Base-by-base conservation (phyloP, 129 eudicot species). In the Lactuca saligna region DNA sequence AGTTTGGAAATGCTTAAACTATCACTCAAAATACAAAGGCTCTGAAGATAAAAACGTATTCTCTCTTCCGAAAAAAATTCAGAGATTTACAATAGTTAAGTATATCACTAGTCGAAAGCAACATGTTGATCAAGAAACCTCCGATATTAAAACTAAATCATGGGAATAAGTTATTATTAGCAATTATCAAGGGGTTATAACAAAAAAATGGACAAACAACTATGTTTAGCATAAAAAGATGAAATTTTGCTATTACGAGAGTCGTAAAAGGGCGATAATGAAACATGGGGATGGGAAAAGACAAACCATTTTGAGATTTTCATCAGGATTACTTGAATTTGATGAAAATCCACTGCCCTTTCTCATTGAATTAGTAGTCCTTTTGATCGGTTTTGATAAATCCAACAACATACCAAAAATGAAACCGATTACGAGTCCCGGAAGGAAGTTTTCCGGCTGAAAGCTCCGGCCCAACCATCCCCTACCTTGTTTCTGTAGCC, bases 391-490 rank as follows among this genome's bases (percentile, higher is more conserved):
- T 66, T 79, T 85, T 31, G 93, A 29, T 46, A 92, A 80, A 72
- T 91, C 95, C 64, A 91, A 51, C 4, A 92, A 59, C 11, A 92
- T 57, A 14, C 98, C 98, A 10, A 78, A 64, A 39, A 92, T 69
- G 84, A 92, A 88, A 3, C 98, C 98, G 64, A 92, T 86, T 15
- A 88, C 81, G 7, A 92, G 80, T 4, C 96, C 96, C 6, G 98
- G 96, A 13, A 92, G 79, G 63, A 92, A 92, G 62, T 92, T 88
- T 64, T 86, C 82, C 35, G 96, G 87, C 85, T 72, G 80, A 78
- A 91, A 91, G 80, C 88, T 80, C 68, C 65, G 79, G n/a, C 88
- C 80, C 20, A 86, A 56, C 88, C 86, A 75, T 77, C 82, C 79
- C 68, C 61, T 68, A 44, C 78, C 85, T 72, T 78, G 67, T 17